phyloP scores from a whole-genome alignment of 176 grass and related monocot species.

The Musa schizocarpa region DNA sequence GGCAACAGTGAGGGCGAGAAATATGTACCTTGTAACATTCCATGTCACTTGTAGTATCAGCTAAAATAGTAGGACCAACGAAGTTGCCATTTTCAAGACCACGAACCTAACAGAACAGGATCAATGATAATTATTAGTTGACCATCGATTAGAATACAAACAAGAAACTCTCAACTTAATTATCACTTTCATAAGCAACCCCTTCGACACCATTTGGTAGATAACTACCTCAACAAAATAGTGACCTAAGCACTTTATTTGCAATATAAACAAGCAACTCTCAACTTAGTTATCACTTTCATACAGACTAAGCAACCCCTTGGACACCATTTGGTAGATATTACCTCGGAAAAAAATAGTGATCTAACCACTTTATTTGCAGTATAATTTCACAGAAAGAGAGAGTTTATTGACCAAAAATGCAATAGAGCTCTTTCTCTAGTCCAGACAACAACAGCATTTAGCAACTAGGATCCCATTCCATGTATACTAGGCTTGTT shows the following conservation, averaged over 20 bases:
- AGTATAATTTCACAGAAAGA: background rate
- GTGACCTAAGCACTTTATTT: no score
- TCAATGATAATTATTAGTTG: background rate
- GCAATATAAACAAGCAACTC: background rate
- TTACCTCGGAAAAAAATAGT: background rate
- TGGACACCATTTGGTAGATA: background rate
- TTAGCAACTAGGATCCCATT: background rate
- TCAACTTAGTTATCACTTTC: background rate
- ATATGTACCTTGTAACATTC: slow-evolving; percentile 77
- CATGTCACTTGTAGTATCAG: slow-evolving; percentile 77
- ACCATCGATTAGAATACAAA: background rate
- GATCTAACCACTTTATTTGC: background rate
- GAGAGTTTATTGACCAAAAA: background rate
- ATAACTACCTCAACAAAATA: background rate
- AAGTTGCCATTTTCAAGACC: slow-evolving; percentile 72
- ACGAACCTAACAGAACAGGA: slow-evolving; percentile 44
- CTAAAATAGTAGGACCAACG: slow-evolving; percentile 83
- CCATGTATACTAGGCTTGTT: background rate
- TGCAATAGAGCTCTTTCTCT: background rate
- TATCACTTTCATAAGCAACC: background rate
- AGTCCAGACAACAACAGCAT: background rate
- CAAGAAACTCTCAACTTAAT: background rate
- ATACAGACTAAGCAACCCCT: background rate
- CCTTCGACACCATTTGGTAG: background rate
- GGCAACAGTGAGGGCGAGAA: background rate